phyloP scores from a whole-genome alignment of 805 yeast species.

The Saccharomyces paradoxus region DNA sequence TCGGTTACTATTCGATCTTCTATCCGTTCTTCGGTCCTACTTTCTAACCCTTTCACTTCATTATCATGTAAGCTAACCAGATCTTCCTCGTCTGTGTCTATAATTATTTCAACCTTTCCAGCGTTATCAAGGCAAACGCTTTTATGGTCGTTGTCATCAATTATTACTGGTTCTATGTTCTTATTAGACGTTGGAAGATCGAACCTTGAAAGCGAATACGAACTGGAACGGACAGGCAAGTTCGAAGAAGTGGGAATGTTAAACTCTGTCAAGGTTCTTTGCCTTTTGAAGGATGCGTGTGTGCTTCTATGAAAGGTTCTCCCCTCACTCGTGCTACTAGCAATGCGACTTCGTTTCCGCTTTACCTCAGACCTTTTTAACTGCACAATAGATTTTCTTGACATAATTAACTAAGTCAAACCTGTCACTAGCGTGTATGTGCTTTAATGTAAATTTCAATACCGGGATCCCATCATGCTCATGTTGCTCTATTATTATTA shows the following conservation, averaged over 20 bases:
- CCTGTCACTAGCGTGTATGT: neutral
- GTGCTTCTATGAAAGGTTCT: neutral
- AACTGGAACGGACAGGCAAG: constrained; percentile 3
- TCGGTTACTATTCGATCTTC: constrained; percentile 5
- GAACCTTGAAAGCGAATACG: neutral
- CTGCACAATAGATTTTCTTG: constrained; percentile 12
- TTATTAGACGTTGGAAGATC: neutral
- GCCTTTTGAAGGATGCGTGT: constrained; percentile 10
- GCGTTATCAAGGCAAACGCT: neutral
- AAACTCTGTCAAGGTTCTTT: constrained; percentile 20
- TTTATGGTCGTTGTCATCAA: constrained; percentile 5
- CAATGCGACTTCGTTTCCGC: constrained; percentile 1
- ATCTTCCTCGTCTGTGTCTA: neutral
- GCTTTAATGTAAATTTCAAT: neutral
- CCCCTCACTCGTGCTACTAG: neutral
- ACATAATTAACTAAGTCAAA: constrained; percentile 2
- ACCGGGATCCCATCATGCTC: neutral
- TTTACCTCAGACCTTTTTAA: constrained; percentile 10
- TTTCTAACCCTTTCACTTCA: neutral
- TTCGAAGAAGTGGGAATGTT: constrained; percentile 18
- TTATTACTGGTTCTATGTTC: neutral
- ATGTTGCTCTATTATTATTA: neutral
- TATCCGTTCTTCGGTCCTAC: neutral
- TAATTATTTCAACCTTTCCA: neutral
- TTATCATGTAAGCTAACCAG: constrained; percentile 8